Evolutionary conservation across 129 eudicot genomes (phyloP), one percentile per base, ranked within the genome.

Genomic region (Glebionis coronaria): DNA sequence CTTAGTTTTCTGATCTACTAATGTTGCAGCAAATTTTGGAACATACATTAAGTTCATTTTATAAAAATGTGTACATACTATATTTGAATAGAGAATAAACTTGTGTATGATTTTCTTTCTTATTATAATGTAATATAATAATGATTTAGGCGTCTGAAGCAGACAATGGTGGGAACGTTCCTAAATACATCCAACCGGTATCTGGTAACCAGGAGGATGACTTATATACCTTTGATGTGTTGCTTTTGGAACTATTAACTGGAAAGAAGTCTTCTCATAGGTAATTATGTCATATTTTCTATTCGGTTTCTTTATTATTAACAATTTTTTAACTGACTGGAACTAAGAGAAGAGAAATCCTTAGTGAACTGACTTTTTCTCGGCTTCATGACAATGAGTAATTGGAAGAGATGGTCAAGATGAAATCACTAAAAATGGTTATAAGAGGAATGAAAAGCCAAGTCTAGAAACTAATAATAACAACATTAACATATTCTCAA

Each of bases 161-260:
- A 79, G 84, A 91, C 67, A 60, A 74, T 15, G 87, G 89, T 20
- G 87, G 85, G 73, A 68, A 82, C 71, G 86, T 87, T 60, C 84
- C 87, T 47, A 91, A 92, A 67, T 76, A 80, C 67, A 61, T 68
- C 58, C 78, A 78, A 76, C 70, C 83, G 68, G 86, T 90, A 71
- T 69, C 42, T 46, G 80, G 73, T 56, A 79, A 65, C 80, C 75
- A 69, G 61, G 88, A 86, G 80, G 88, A 85, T 15, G 98, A 92
- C 74, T 66, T 86, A 12, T 92, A 88, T 50, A 89, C 95, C 61
- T 92, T 86, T 67, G 98, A 96, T 16, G 96, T 92, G 55, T 54
- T 92, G 86, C 91, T 92, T 38, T 51, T 92, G 47, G 98, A 92
- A 78, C 88, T 88, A 69, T 76, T 92, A 38, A 88, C 98, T 6